Conservation (phyloP, 2,329 filamentous ascomycete genomes). For the Colletotrichum eleusines region DNA sequence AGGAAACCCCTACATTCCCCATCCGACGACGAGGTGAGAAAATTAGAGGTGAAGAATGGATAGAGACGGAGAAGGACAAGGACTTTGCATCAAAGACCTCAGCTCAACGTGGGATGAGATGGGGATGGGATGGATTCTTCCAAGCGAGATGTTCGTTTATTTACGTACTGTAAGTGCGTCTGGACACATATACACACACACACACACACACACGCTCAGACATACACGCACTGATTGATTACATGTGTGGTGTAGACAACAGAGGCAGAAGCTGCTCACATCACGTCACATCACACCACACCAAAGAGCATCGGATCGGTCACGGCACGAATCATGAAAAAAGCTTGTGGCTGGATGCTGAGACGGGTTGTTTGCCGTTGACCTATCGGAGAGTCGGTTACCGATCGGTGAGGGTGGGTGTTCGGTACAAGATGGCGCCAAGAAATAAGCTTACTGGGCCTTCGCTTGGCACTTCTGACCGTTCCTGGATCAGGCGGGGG, state of each 20-base stretch:
- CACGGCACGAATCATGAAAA: constrained; percentile 1
- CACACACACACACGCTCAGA: background rate
- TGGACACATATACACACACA: background rate
- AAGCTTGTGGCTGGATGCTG: background rate
- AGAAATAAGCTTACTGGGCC: constrained; percentile 20
- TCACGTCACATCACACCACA: too few species aligned
- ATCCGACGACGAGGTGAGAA: background rate
- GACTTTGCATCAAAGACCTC: too few species aligned
- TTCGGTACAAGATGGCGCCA: constrained; percentile 8
- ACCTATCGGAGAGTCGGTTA: constrained; percentile 17
- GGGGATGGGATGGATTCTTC: too few species aligned
- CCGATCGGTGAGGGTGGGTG: background rate
- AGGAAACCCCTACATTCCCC: background rate
- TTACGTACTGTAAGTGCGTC: too few species aligned
- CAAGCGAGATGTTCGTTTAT: background rate
- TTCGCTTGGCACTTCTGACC: constrained; percentile 20
- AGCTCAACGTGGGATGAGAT: background rate
- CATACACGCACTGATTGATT: background rate
- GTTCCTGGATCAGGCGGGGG: constrained; percentile 36
- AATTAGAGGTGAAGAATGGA: background rate
- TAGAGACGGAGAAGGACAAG: background rate
- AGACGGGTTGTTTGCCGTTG: background rate
- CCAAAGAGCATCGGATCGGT: background rate
- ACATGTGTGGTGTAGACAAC: too few species aligned
- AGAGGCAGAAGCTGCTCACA: too few species aligned